Evolutionary conservation across 345 rosid species (phyloP), one percentile per base, ranked within the genome.

Genomic region (Lepidium sativum): DNA sequence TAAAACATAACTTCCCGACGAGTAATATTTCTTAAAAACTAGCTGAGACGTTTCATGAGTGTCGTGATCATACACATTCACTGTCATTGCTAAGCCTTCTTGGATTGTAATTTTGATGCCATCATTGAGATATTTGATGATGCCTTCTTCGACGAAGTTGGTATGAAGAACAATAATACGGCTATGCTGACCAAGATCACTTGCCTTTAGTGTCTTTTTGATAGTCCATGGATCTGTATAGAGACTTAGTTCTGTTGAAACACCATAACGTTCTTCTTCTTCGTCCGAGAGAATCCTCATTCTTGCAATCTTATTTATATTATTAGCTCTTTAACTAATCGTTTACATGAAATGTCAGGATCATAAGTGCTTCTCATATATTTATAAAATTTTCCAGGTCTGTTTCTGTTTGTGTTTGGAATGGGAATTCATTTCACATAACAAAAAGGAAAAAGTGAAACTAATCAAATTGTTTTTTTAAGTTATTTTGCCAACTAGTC

Each of bases 51-150:
- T 34, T 34, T 63, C 44, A 5, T 45, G 10, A 43, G 62, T 56
- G 45, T 68, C 50, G 33, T 68, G 72, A 18, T 68, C 72, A 6
- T 67, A 57, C 49, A 67, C 71, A 9, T 56, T 32, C 2, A 67
- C 40, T 10, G n/a, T 25, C 25, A 56, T 12, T 49, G 48, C 45
- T 3, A 6, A 4, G 25, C 71, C 54, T 20, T 54, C 20, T 11
- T 57, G 57, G 23, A 68, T 1, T 8, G 0, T 23, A 11, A 34
- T 15, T 13, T 35, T 10, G 38, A 23, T 9, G 11, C 8, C 29
- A 38, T 45, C 4, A 18, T 6, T 31, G 31, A 45, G 47, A 67
- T 67, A 45, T 34, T 18, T 56, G 55, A 67, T 4, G 12, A 67
- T 34, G 54, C 54, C 47, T 6, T 38, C 7, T 23, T 67, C 29